phyloP scores from a whole-genome alignment of 1,284 basidiomycete species.

The Omphalotus olearius region DNA sequence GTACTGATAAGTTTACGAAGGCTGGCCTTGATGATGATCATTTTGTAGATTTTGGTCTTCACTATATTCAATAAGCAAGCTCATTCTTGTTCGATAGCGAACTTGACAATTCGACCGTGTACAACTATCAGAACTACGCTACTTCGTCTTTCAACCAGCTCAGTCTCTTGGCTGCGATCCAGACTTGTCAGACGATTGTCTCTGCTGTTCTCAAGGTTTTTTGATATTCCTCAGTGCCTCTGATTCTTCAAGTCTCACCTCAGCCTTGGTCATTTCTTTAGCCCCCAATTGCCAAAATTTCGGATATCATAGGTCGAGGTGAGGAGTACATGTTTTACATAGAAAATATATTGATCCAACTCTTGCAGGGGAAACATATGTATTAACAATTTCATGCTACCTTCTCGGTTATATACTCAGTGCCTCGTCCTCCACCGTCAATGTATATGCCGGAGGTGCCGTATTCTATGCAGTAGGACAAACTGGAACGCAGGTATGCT shows the following conservation, averaged over 20 bases:
- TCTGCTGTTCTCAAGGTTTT: conserved; percentile 6
- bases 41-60: background rate
- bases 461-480: conserved; percentile 9
- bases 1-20: background rate
- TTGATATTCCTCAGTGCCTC: no score
- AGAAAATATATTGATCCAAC: background rate
- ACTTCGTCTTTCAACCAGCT: conserved; percentile 6
- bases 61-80: background rate
- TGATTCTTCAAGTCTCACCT: no score
- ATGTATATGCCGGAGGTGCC: conserved; percentile 8
- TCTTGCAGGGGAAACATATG: conserved; percentile 2
- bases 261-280: background rate
- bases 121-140: conserved; percentile 8
- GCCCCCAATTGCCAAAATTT: conserved; percentile 9
- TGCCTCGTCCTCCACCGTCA: conserved; percentile 4
- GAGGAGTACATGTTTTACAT: background rate
- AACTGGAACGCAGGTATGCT: conserved; percentile 1
- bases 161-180: conserved; percentile 6
- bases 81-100: background rate
- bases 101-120: conserved; percentile 8
- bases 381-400: conserved; percentile 9
- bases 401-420: conserved; percentile 6
- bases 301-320: conserved; percentile 10
- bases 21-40: conserved; percentile 5
- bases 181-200: conserved; percentile 5